Conservation (phyloP, 208 protist species). For the Herpetomonas samuelpessoai region DNA sequence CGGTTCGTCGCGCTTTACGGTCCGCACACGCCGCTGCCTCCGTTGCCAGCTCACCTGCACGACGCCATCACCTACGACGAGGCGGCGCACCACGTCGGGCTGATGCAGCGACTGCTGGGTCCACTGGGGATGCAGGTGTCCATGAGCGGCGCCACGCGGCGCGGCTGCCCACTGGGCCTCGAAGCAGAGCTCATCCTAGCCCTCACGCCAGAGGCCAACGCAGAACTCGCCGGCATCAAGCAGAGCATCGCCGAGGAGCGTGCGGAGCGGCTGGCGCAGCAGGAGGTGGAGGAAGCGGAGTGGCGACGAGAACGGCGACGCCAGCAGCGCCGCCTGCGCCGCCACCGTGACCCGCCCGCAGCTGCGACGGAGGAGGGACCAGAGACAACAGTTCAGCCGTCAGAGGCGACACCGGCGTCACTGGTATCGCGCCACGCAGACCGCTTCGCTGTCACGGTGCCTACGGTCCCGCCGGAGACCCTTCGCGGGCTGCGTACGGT, state of each 20-base stretch:
- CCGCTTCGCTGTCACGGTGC: background rate
- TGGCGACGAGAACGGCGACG: background rate
- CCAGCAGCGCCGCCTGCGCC: background rate
- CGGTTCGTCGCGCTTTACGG: conserved; percentile 34
- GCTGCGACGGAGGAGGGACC: background rate
- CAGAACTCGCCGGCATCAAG: conserved; percentile 20
- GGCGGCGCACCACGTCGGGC: conserved; percentile 31
- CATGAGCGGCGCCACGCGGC: conserved; percentile 35
- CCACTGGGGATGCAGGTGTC: conserved; percentile 45
- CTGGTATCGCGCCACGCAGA: background rate
- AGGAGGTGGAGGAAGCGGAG: background rate
- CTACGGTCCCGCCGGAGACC: too few relatives aligned
- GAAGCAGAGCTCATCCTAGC: conserved; percentile 37
- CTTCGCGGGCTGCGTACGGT: background rate
- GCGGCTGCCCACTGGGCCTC: conserved; percentile 39
- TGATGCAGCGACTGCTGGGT: conserved; percentile 28
- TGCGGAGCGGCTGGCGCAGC: background rate
- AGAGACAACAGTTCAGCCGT: background rate
- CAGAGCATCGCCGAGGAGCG: background rate
- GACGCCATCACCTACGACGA: conserved; percentile 59
- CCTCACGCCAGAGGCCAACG: conserved; percentile 23
- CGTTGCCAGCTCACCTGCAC: conserved; percentile 12
- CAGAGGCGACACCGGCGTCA: background rate
- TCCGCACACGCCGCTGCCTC: conserved; percentile 22
- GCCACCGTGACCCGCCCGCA: background rate